Base-by-base conservation (phyloP, 768 basidiomycete species). In the Rubroboletus pulcherrimus region DNA sequence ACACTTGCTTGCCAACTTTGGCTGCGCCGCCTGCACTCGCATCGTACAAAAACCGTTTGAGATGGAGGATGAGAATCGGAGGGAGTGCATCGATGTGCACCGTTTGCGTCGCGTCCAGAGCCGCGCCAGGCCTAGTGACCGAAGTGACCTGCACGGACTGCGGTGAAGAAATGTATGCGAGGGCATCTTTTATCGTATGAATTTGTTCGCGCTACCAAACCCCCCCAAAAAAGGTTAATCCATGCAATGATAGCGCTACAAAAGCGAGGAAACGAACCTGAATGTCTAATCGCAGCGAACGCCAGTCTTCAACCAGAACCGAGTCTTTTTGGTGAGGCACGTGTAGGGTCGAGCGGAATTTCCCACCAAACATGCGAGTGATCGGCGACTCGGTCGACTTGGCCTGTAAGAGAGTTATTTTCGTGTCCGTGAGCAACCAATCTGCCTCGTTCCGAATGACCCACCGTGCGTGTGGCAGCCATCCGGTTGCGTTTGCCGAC, bases 31-130 rank as follows among this genome's bases (percentile, higher is more conserved):
- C 82, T 0, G 83, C 83, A 14, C 73, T 75, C 4, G 82, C 80
- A 64, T 95, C 94, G 67, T 94, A 98, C 49, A 85, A 77, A 75
- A 98, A 98, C 39, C 95, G 75, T 72, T 98, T 97, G 66, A 97
- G 78, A 66, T 97, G 94, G 17, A 97, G 76, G 29, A 96, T 84
- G 46, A 98, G 77, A 11, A 96, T 82, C 0, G 86, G 85, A 3
- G 95, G 95, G 9, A 94, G 78, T 0, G 83, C 77, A 31, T 97
- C 95, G 54, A 98, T 84, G 51, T 88, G 83, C 5, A 85, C 79
- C 47, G 81, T 82, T 65, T 87, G 86, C 0, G 74, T 81, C 7
- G 89, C 94, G 35, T 95, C 91, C 24, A 87, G 76, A 33, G 81
- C 81, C 4, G 75, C 74, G 2, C 83, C 81, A 0, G 83, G 81